These are phyloP conservation scores for Mucor circinelloides DNA, from an alignment of 371 early-diverging fungal species.

Conservation along the genomic window DNA sequence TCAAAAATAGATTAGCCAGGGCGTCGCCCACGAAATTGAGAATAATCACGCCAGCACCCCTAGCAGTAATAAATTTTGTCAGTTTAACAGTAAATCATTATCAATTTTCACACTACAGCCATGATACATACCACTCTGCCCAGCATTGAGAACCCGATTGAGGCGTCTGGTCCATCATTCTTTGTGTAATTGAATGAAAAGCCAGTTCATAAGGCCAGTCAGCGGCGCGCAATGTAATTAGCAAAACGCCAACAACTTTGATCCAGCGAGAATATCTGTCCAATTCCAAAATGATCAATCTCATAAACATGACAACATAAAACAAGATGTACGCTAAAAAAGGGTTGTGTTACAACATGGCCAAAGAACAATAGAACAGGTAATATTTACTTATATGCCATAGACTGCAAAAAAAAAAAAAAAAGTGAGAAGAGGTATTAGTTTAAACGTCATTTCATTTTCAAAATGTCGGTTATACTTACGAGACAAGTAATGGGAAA, in stretches of 20 bases:
- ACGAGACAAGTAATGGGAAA: conserved; percentile 52
- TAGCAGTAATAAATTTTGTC: conserved; percentile 4
- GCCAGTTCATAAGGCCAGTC: conserved; percentile 55
- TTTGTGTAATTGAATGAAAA: conserved; percentile 24
- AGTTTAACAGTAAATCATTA: background rate
- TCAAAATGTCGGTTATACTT: conserved; percentile 19
- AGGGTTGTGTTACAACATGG: background rate
- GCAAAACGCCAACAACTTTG: conserved; percentile 34
- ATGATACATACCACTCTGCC: conserved; percentile 44
- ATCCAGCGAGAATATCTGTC: conserved; percentile 41
- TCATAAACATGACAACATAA: conserved; percentile 49
- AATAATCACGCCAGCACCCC: conserved; percentile 48
- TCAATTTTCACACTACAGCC: conserved; percentile 1
- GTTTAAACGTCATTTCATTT: too few relatives aligned
- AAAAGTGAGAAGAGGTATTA: background rate
- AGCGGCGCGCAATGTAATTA: conserved; percentile 44
- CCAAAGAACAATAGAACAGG: background rate
- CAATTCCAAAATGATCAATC: conserved; percentile 42
- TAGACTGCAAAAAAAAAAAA: conserved; percentile 22
- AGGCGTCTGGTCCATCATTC: conserved; percentile 19
- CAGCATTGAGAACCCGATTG: conserved; percentile 38
- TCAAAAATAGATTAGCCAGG: conserved; percentile 49
- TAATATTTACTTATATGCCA: conserved; percentile 37
- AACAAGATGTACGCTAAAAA: conserved; percentile 34
- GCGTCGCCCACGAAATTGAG: conserved; percentile 48